Base-by-base conservation (phyloP, 2,329 filamentous ascomycete species). In the Coniochaeta prunicola region DNA sequence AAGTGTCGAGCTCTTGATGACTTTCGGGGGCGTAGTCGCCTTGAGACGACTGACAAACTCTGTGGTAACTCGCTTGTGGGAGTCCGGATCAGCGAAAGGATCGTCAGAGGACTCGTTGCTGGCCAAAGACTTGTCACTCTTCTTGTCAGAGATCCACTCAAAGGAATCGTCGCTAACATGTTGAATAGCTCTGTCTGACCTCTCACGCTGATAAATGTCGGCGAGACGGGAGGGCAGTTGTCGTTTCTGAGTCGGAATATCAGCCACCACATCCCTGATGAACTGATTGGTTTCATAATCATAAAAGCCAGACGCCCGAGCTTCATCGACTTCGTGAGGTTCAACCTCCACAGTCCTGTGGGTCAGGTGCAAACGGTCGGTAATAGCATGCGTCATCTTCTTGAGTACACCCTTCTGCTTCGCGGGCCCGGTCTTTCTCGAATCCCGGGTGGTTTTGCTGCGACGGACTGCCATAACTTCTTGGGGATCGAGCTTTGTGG, bases 161-260 rank as follows among this genome's bases (percentile, higher is more conserved):
- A 28, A 50, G 7, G 21, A 30, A n/a, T 26, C 58, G 30, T 58
- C 48, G 15, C 59, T 67, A 61, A 58, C 67, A 9, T 66, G 65
- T 42, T 67, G 70, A 6, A 65, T 67, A 56, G 71, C 66, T 36
- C 64, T 65, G 17, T 74, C 12, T 64, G 57, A 1, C 68, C 69
- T 59, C 75, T 72, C 42, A 76, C 72, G 21, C 69, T 56, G 4
- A 70, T 66, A 21, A 73, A 68, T 57, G 71, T 66, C 9, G 67
- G 67, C 1, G 69, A 69, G 42, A 65, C 69, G n/a, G 71, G 67
- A 42, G 33, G 53, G 24, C 5, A 36, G 28, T 15, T 56, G 45
- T 26, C 24, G 45, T 19, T 24, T 55, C 21, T 33, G n/a, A 24
- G 21, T n/a, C 5, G 38, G 50, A 33, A 36, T 36, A 28, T 36